Base-by-base conservation (phyloP, 257 asterid species). In the Ilex aquifolium region DNA sequence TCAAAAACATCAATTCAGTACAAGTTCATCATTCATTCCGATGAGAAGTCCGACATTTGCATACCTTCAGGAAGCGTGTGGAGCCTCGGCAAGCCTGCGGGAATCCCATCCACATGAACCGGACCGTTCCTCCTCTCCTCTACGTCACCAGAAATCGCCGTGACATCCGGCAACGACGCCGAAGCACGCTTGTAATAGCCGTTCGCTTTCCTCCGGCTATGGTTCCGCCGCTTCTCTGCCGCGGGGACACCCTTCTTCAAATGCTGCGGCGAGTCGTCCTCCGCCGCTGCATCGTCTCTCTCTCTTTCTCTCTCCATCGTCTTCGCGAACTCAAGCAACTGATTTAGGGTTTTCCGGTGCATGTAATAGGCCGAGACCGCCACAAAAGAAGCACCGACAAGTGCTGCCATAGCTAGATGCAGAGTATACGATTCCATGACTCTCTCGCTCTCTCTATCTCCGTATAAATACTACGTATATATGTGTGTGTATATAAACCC, bases 401-500 rank as follows among this genome's bases (percentile, higher is more conserved):
- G 82, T 39, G 98, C 95, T 70, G 98, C 98, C 96, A 87, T 74
- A 44, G 96, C 98, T 10, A 91, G 83, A 66, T 88, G 95, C 76
- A 86, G 69, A 31, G 94, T 73, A 60, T 86, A 84, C 44, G 86
- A 42, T 56, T 86, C 97, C 98, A 91, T 91, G 59, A 32, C 71
- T 44, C 40, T 50, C 63, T 32, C 13, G 31, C 40, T 40, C 53
- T 21, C 44, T 21, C 42, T 36, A 36, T 36, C 5, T 36, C 27
- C 27, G 27, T 21, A 21, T 21, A 21, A 21, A 21, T 21, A n/a
- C 14, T 32, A 7, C 29, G 15, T 57, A 12, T 51, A 30, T 16
- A 30, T 7, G 15, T 32, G 16, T 64, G 5, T 16, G 42, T 12
- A 13, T 7, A 32, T 36, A 80, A 82, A 85, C 83, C 88, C 88